Percentiles rank a stretch among this genome's conserved stretches.
Conservation (phyloP, 352 stramenopile genomes). For the Phytophthora kernoviae region DNA sequence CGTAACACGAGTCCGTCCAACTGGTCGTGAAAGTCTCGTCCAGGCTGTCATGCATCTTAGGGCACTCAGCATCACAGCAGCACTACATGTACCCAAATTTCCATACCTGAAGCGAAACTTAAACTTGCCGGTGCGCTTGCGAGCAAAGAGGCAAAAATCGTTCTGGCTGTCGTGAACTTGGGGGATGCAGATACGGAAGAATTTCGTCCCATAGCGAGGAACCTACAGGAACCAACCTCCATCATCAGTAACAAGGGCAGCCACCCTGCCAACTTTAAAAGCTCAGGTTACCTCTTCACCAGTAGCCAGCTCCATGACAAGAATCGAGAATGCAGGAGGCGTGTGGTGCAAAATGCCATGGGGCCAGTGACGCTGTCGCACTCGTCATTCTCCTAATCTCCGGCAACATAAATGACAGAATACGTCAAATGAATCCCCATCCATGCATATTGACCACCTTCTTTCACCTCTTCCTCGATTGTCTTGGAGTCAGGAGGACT, state of each 20-base stretch:
- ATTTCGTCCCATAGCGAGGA: conserved; percentile 70
- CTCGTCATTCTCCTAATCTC: conserved; percentile 37
- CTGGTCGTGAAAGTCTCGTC: conserved; percentile 63
- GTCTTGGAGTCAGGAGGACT: conserved; percentile 25
- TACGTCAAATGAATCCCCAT: background rate
- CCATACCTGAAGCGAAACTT: conserved; percentile 79
- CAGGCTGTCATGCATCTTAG: conserved; percentile 37
- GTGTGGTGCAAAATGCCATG: conserved; percentile 77
- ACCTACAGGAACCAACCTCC: conserved; percentile 10
- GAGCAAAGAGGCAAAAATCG: conserved; percentile 81
- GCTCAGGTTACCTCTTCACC: conserved; percentile 38
- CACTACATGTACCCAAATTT: background rate
- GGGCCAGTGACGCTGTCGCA: conserved; percentile 34
- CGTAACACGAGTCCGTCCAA: conserved; percentile 68
- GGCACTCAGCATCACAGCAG: background rate
- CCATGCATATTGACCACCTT: background rate
- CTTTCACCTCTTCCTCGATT: conserved; percentile 26
- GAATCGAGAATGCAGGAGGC: conserved; percentile 49
- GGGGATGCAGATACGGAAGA: conserved; percentile 77
- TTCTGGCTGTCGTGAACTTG: conserved; percentile 72
- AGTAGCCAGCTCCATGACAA: conserved; percentile 72
- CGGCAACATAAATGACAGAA: too few relatives aligned
- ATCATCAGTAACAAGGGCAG: background rate
- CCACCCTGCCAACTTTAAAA: background rate
- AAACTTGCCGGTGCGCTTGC: conserved; percentile 72